These are phyloP conservation scores for Periconia digitata DNA, from an alignment of 2,329 filamentous ascomycete species.

Conservation along the genomic window DNA sequence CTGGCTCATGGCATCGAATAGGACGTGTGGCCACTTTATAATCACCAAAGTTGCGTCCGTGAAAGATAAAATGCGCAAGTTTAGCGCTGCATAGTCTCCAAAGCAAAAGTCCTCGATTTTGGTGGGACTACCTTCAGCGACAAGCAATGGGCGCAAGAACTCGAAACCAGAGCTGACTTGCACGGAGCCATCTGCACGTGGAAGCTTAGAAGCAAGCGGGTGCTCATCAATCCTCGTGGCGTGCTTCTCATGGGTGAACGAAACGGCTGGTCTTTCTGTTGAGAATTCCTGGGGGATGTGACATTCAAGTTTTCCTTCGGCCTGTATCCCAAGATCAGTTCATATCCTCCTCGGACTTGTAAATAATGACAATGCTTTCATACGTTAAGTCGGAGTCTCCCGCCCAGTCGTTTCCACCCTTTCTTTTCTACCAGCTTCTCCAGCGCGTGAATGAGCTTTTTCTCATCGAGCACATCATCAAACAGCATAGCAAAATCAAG, in stretches of 20 bases:
- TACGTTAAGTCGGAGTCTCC: conserved; percentile 48
- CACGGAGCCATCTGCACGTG: conserved; percentile 17
- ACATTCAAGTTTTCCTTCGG: conserved; percentile 40
- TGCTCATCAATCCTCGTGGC: conserved; percentile 46
- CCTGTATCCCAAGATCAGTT: conserved; percentile 16
- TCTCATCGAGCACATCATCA: conserved; percentile 50
- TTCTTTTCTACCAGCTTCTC: conserved; percentile 44
- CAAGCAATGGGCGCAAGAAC: conserved; percentile 5
- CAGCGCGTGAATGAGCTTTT: conserved; percentile 43
- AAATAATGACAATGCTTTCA: too few species aligned
- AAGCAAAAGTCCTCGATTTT: conserved; percentile 20
- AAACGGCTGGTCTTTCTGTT: conserved; percentile 43
- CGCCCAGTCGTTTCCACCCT: conserved; percentile 53
- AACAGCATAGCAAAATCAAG: conserved; percentile 43
- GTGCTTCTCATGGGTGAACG: conserved; percentile 44
- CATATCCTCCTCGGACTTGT: too few species aligned
- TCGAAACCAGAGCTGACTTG: conserved; percentile 4
- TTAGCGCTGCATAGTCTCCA: conserved; percentile 17
- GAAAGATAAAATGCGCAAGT: conserved; percentile 21
- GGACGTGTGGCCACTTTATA: conserved; percentile 24
- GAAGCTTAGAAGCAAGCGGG: conserved; percentile 43
- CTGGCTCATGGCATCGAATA: conserved; percentile 23
- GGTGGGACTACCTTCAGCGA: conserved; percentile 5
- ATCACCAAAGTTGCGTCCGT: conserved; percentile 24
- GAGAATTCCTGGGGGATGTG: conserved; percentile 45